Evolutionary conservation across 2,329 filamentous ascomycete genomes (phyloP), one percentile per base, ranked within the genome.

Genomic region (Fusarium camptoceras): DNA sequence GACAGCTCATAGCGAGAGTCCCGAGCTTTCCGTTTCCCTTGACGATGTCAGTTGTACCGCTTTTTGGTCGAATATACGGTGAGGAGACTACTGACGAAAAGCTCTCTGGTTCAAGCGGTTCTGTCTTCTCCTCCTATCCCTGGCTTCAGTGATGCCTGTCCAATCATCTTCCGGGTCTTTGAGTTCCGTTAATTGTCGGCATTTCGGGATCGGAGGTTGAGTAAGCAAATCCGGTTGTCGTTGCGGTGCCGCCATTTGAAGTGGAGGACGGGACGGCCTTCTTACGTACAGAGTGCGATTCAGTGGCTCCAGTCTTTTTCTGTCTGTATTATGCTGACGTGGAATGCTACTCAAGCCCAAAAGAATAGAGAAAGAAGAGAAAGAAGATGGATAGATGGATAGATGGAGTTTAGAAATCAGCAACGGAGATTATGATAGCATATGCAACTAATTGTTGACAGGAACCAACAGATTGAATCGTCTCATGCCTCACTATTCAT

Each of bases 51-150:
- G 58, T 39, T 27, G 22, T 42, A 41, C 8, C 59, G 25, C n/a
- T 30, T 41, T 53, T 51, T 51, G 34, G 18, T n/a, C 24, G 48
- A 27, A 41, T 22, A 22, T 16, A 5, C 25, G 59, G 46, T 28
- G n/a, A 44, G 27, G 10, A 30, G 10, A 18, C 49, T 24, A 67
- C 73, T 67, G 25, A 75, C 73, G 66, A 54, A 67, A 72, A 22
- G 73, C 71, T 49, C 73, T 55, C 42, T 73, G 67, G 30, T 74
- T 75, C 37, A 75, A 54, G 34, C 73, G 73, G 22, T 75, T 75
- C 59, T 75, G 73, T 15, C 73, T 63, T 30, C 64, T 66, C 27
- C 73, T 67, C 42, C 73, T 56, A 27, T 75, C 73, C 4, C 60
- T 55, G n/a, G 71, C 44, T 24, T 67, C 63, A n/a, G 70, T 74